A percentile compares a stretch with the other conserved stretches of the same genome.
These are phyloP conservation scores for Ambrosiella xylebori DNA, from an alignment of 2,329 filamentous ascomycete genomes.

Conservation along the genomic window DNA sequence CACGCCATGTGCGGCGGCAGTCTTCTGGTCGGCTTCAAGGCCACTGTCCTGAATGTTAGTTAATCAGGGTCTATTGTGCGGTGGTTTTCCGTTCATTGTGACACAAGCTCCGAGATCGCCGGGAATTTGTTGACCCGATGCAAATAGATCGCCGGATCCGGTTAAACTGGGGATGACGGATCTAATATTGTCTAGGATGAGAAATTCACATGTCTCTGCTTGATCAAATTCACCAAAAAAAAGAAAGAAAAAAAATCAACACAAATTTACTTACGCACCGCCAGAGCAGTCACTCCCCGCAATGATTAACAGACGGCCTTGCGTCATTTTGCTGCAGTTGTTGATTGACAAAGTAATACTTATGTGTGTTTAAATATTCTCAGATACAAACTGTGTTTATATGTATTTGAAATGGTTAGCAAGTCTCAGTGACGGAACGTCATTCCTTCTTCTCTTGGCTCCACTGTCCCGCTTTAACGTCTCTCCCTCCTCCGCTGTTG, in stretches of 20 bases:
- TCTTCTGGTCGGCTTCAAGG: conserved; percentile 89
- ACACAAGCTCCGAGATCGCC: background rate
- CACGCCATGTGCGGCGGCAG: conserved; percentile 76
- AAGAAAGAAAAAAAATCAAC: conserved; percentile 7
- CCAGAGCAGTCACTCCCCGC: conserved; percentile 84
- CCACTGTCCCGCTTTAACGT: background rate
- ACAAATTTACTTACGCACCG: conserved; percentile 47
- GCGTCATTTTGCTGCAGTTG: background rate
- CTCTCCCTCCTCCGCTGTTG: background rate
- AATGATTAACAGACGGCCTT: conserved; percentile 52
- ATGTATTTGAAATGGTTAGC: background rate
- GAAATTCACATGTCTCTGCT: background rate
- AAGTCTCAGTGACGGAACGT: background rate
- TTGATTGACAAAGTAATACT: background rate
- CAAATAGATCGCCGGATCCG: conserved; percentile 1
- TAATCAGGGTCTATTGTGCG: background rate
- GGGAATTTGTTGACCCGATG: background rate
- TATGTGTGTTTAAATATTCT: too few relatives aligned
- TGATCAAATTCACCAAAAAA: background rate
- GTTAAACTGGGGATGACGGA: background rate
- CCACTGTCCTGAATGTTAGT: conserved; percentile 37
- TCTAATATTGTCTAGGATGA: background rate
- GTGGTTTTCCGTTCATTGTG: background rate
- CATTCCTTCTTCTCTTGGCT: background rate
- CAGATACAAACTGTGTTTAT: background rate